Evolutionary conservation across 495 filamentous ascomycete genomes (phyloP), one percentile per base, ranked within the genome.

Genomic region (Aspergillus cristatus): DNA sequence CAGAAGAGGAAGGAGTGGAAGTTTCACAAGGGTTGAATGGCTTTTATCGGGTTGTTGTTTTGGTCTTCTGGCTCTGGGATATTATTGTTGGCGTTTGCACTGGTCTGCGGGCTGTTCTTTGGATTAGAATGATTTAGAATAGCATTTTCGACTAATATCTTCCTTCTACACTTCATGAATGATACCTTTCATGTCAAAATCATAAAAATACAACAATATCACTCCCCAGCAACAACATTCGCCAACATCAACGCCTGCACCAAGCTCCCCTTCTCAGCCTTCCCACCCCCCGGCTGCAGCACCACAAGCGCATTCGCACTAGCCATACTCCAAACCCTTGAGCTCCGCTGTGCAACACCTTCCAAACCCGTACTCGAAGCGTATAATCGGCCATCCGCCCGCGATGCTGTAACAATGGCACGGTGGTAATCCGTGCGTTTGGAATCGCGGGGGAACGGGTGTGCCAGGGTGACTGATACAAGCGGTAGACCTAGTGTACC

Each of bases 391-490:
- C 93, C 93, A 45, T 90, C 82, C 5, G 45, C 60, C 12, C 60
- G 60, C 6, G 63, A 68, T 17, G 78, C 74, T 5, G 54, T 64
- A 1, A 86, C 71, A 7, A 85, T 57, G 1, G 77, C 89, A 14
- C 91, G 76, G 56, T 94, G 88, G 55, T 93, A 99, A 58, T 97
- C 91, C 0, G 81, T 78, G 38, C 93, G 72, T 38, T 76, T 62
- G 16, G 72, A 68, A 55, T 97, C 91, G 13, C 82, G 63, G 2
- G 63, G 51, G 40, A 97, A 74, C 24, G 84, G 74, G 37, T 94
- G 78, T 1, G 75, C 74, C 35, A 95, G 46, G 16, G 68, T 65
- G 6, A 91, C 90, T 12, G 75, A 71, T 0, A 91, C 75, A 18
- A 62, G 74, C 0, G 88, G 78, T 13, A 96, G 59, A 2, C 84